A percentile compares a stretch with the other conserved stretches of the same genome.
Conservation (phyloP, 371 early-diverging fungal species). For the Syncephalastrum contaminatum region DNA sequence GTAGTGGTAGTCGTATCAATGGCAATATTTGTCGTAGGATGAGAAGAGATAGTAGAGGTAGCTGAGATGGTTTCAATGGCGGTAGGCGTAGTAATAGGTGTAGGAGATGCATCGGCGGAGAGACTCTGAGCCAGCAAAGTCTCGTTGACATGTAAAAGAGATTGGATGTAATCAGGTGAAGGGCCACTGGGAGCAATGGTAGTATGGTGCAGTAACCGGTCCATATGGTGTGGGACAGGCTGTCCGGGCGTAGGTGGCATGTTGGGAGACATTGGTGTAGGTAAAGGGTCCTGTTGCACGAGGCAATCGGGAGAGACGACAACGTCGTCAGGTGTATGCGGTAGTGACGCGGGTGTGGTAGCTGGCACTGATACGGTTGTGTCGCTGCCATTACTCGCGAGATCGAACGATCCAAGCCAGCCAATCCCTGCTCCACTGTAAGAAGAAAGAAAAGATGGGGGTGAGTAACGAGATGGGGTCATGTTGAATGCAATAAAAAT, state of each 20-base stretch:
- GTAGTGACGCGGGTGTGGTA: not conserved
- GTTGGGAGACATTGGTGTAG: no score
- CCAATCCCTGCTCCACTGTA: slow-evolving; percentile 48
- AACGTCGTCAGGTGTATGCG: not conserved
- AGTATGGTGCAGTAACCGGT: slow-evolving; percentile 3
- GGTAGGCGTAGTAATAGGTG: no score
- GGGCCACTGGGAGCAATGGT: slow-evolving; percentile 15
- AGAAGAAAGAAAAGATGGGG: not conserved
- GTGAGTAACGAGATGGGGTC: no score
- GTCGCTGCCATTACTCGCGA: slow-evolving; percentile 5
- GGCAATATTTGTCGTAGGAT: no score
- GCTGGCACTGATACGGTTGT: slow-evolving; percentile 3
- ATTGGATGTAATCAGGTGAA: slow-evolving; percentile 36
- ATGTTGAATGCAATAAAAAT: not conserved
- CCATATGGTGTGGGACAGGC: not conserved
- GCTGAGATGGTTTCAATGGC: no score
- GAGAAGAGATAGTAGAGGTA: no score
- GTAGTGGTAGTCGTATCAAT: no score
- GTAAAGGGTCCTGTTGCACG: no score
- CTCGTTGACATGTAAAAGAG: slow-evolving; percentile 34
- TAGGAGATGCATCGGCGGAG: not conserved
- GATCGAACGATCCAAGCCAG: slow-evolving; percentile 27
- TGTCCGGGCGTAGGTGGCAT: not conserved
- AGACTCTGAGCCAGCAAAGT: slow-evolving; percentile 47
- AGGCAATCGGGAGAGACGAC: no score